Evolutionary conservation across 1,139 yeast genomes (phyloP).

Genomic region (Wickerhamomyces sp.): DNA sequence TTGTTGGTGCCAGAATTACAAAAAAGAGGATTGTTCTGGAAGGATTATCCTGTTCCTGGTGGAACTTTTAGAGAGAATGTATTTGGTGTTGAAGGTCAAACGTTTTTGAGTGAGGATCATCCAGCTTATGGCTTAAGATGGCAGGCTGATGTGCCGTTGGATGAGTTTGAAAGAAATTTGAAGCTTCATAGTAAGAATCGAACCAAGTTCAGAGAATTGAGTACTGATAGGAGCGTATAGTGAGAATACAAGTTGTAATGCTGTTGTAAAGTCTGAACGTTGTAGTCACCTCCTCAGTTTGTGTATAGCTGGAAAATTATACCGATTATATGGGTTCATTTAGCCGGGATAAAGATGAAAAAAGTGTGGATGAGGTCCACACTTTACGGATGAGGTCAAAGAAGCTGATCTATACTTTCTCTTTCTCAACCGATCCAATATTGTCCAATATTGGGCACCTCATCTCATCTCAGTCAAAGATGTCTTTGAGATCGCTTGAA

Average conservation of each 20-base stretch:
- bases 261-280: not conserved
- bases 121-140: conserved; percentile 27
- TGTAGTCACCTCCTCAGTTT: no score
- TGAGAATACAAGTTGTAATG: not conserved
- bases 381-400: no score
- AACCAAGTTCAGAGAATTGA: not conserved
- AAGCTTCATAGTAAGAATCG: not conserved
- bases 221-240: not conserved
- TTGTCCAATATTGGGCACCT: no score
- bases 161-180: conserved; percentile 3
- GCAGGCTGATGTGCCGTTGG: not conserved
- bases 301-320: no score
- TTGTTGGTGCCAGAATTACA: conserved; percentile 26
- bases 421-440: no score
- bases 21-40: conserved; percentile 24
- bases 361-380: no score
- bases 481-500: no score
- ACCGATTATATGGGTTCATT: no score
- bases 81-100: conserved; percentile 24
- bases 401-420: no score
- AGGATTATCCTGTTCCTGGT: conserved; percentile 24
- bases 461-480: no score
- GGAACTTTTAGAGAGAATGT: conserved; percentile 22
- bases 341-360: no score
- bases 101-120: conserved; percentile 17